phyloP scores from a whole-genome alignment of 495 filamentous ascomycete genomes.

The Penicillium paxilli region DNA sequence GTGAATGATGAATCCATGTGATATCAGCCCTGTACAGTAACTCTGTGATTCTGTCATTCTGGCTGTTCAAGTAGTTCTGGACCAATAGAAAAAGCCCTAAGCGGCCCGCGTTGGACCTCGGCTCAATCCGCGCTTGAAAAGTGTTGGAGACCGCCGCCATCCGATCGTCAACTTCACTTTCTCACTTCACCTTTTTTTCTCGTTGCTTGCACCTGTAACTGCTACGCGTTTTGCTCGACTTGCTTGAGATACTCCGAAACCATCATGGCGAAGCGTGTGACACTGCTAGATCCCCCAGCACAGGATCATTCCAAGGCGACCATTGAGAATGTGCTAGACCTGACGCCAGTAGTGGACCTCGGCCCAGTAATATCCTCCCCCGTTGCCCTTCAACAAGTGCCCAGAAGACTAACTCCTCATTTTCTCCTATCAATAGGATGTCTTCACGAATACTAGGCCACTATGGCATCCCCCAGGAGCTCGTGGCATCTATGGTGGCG shows the following conservation, averaged over 20 bases:
- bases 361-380: constrained; percentile 59
- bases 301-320: constrained; percentile 68
- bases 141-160: constrained; percentile 12
- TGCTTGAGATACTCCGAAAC: neutral
- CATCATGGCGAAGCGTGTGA: constrained; percentile 46
- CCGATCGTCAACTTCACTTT: neutral
- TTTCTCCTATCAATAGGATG: constrained; percentile 51
- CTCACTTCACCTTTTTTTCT: neutral
- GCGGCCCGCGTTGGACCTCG: constrained; percentile 16
- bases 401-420: constrained; percentile 3
- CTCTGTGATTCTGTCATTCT: no score
- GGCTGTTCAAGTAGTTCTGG: no score
- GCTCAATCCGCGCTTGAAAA: constrained; percentile 17
- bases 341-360: constrained; percentile 77
- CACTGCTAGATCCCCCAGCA: constrained; percentile 75
- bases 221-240: neutral
- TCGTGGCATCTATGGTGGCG: constrained; percentile 89
- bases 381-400: neutral
- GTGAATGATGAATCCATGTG: neutral
- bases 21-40: neutral
- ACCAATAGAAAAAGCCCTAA: neutral
- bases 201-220: no score
- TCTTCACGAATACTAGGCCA: constrained; percentile 90
- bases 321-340: constrained; percentile 86
- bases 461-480: constrained; percentile 91